Evolutionary conservation across 2,329 filamentous ascomycete genomes (phyloP), one percentile per base, ranked within the genome.

Genomic region (Fusarium penzigii): DNA sequence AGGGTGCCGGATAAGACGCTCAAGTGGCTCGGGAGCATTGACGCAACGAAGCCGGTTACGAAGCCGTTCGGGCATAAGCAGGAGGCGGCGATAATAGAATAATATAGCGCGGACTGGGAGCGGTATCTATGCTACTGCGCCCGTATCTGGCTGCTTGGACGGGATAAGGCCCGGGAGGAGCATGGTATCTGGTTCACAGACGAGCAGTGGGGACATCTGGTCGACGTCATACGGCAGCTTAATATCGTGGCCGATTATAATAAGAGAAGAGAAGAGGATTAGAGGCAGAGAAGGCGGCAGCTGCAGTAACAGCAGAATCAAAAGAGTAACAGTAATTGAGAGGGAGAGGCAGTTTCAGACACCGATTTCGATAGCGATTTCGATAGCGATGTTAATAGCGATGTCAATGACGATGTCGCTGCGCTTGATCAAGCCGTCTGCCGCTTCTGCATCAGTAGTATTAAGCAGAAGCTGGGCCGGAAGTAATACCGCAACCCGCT

Each of bases 1-100:
- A 29, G 34, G 44, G 44, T 46, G 44, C 44, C 44, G 36, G 36
- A 46, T 14, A 36, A 39, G 34, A 46, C 44, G 44, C 20, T 46
- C 11, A 6, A 40, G 44, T 46, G 36, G 36, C 36, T 46, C 17
- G 10, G 13, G 6, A 46, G 44, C 44, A 46, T 46, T 10, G 44
- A 46, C 17, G 34, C 36, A 17, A 40, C 6, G 5, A 46, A 40
- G n/a, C 36, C 32, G 44, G 44, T 17, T 11, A 5, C 34, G 10
- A 17, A 16, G 6, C 34, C 44, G 34, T 44, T 44, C 42, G 12
- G 25, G 12, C 42, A n/a, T 9, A 44, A 44, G 25, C n/a, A 44
- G 42, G 11, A 44, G 25, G 11, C n/a, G 14, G 25, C 25, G 12
- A n/a, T 29, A n/a, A 34, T 44, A 16, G 42, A 44, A 34, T 17